Evolutionary conservation across 768 basidiomycete species (phyloP).

Genomic region (Hygrophorus pudorinus): DNA sequence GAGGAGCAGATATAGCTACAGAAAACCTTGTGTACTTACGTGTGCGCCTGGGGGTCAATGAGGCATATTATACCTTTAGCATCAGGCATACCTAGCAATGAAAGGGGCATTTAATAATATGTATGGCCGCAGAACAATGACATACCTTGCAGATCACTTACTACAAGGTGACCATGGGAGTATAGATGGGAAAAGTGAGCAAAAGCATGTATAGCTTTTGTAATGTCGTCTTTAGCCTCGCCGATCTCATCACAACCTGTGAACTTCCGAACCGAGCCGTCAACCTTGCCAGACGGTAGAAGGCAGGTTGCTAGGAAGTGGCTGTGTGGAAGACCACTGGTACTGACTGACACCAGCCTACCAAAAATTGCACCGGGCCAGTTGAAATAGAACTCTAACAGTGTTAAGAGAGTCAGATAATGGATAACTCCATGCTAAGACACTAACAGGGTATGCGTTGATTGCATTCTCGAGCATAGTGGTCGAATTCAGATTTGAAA

Average conservation of each 20-base stretch:
- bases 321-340: not conserved
- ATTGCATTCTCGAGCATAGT: not conserved
- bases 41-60: constrained; percentile 12
- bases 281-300: constrained; percentile 8
- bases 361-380: constrained; percentile 7
- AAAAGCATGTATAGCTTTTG: constrained; percentile 14
- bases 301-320: constrained; percentile 13
- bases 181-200: constrained; percentile 10
- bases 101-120: not conserved
- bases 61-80: not conserved
- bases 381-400: constrained; percentile 8
- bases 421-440: no score
- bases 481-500: not conserved
- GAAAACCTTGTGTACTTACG: not conserved
- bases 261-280: constrained; percentile 12
- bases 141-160: constrained; percentile 7
- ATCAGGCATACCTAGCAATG: not conserved
- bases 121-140: not conserved
- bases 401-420: no score
- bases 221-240: constrained; percentile 3
- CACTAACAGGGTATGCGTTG: not conserved
- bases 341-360: constrained; percentile 1
- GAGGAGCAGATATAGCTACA: not conserved
- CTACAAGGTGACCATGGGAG: constrained; percentile 5
- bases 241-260: constrained; percentile 13